phyloP scores from a whole-genome alignment of 2,329 filamentous ascomycete species.

The Tolypocladium guangdongense region DNA sequence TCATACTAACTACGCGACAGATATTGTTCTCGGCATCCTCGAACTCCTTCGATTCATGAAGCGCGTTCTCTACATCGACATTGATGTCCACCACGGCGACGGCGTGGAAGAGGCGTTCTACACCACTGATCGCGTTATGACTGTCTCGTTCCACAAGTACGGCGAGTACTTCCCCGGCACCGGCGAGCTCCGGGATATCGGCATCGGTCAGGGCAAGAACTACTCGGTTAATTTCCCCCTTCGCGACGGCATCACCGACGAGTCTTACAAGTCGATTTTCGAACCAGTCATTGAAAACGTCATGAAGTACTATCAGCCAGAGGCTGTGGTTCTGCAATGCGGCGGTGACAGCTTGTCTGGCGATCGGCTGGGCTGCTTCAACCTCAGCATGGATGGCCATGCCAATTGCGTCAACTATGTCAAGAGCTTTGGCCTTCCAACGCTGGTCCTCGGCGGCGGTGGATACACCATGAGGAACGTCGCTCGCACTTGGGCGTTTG shows the following conservation, averaged over 20 bases:
- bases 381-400: conserved; percentile 92
- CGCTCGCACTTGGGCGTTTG: conserved; percentile 91
- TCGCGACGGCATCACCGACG: conserved; percentile 83
- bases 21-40: conserved; percentile 92
- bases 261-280: conserved; percentile 83
- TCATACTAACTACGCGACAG: conserved; percentile 29
- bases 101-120: conserved; percentile 91
- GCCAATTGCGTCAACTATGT: conserved; percentile 89
- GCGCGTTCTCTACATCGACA: conserved; percentile 95
- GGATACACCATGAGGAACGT: conserved; percentile 98
- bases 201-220: conserved; percentile 78
- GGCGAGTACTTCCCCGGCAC: conserved; percentile 94
- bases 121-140: conserved; percentile 86
- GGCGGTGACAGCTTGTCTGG: conserved; percentile 91
- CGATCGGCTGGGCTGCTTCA: conserved; percentile 92
- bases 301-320: conserved; percentile 78
- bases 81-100: conserved; percentile 89
- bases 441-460: conserved; percentile 88
- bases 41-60: conserved; percentile 84
- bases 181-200: conserved; percentile 75
- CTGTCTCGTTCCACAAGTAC: conserved; percentile 91
- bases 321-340: conserved; percentile 90
- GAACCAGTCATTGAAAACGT: conserved; percentile 79
- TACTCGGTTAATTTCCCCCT: conserved; percentile 88
- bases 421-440: conserved; percentile 73